These are phyloP conservation scores for Clavulina sp. DNA, from an alignment of 768 basidiomycete genomes.

Conservation along the genomic window DNA sequence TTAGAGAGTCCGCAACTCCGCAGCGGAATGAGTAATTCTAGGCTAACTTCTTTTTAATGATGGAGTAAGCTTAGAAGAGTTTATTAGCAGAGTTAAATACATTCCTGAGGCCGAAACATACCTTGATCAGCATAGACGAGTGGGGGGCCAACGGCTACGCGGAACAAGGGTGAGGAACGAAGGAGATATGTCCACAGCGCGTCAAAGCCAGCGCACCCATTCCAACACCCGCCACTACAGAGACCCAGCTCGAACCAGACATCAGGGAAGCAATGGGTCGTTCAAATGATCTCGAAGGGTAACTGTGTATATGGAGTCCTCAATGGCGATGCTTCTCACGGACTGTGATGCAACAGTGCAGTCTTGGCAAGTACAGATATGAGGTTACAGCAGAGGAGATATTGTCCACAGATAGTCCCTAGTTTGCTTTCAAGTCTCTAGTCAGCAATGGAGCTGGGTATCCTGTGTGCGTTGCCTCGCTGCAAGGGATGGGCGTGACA, in stretches of 20 bases:
- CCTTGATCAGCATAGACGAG: slow-evolving; percentile 56
- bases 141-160: slow-evolving; percentile 42
- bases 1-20: slow-evolving; percentile 5
- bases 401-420: too few relatives aligned
- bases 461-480: too few relatives aligned
- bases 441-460: too few relatives aligned
- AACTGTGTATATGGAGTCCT: too few relatives aligned
- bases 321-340: too few relatives aligned
- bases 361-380: too few relatives aligned
- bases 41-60: slow-evolving; percentile 51
- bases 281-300: too few relatives aligned
- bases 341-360: too few relatives aligned
- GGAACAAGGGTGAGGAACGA: neutral
- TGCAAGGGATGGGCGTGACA: too few relatives aligned
- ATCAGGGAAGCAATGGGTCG: too few relatives aligned
- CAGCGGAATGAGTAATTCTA: slow-evolving; percentile 8
- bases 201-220: slow-evolving; percentile 35
- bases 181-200: neutral
- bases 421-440: too few relatives aligned
- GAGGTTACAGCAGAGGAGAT: too few relatives aligned
- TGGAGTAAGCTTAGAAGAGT: slow-evolving; percentile 35
- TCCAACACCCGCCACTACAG: slow-evolving; percentile 47
- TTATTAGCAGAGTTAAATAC: neutral
- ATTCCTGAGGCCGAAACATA: slow-evolving; percentile 19
- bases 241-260: slow-evolving; percentile 33